These are phyloP conservation scores for Uncinocarpus reesii DNA, from an alignment of 2,329 filamentous ascomycete species.

Conservation along the genomic window DNA sequence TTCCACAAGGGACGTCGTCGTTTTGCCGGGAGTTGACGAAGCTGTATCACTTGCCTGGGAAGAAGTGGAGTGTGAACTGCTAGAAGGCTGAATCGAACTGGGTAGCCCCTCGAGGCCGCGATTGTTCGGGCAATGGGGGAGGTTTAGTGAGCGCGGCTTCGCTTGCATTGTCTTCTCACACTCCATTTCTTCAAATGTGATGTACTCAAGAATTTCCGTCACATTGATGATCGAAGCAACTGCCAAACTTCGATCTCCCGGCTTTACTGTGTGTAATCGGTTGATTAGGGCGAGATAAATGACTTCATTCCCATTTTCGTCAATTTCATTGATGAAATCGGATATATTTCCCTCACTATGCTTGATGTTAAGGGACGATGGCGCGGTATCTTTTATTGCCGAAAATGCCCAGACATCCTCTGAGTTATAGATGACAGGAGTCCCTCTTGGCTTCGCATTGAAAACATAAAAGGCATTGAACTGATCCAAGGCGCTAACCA, in stretches of 20 bases:
- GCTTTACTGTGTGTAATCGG: slow-evolving; percentile 17
- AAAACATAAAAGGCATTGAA: slow-evolving; percentile 25
- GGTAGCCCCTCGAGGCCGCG: too few species aligned
- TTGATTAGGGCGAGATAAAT: slow-evolving; percentile 18
- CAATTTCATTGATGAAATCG: slow-evolving; percentile 16
- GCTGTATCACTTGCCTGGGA: not conserved
- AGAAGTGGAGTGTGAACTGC: not conserved
- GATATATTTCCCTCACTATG: slow-evolving; percentile 21
- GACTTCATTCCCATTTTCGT: slow-evolving; percentile 18
- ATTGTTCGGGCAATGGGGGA: too few species aligned
- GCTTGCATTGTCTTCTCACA: slow-evolving; percentile 2
- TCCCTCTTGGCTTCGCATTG: slow-evolving; percentile 17
- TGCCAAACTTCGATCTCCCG: slow-evolving; percentile 19
- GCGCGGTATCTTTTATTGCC: not conserved
- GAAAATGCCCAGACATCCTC: slow-evolving; percentile 18
- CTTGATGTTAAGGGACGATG: slow-evolving; percentile 15
- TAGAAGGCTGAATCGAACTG: not conserved
- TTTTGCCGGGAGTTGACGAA: not conserved
- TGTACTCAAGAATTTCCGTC: slow-evolving; percentile 22
- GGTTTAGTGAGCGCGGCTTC: too few species aligned
- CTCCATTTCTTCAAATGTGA: slow-evolving; percentile 19
- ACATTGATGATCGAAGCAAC: slow-evolving; percentile 23
- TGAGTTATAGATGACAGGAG: slow-evolving; percentile 21
- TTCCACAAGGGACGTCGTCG: not conserved
- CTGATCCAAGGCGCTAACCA: slow-evolving; percentile 18